Percentiles rank a stretch among this genome's conserved stretches.
Conservation (phyloP, 2,329 filamentous ascomycete species). For the Xylaria digitata region DNA sequence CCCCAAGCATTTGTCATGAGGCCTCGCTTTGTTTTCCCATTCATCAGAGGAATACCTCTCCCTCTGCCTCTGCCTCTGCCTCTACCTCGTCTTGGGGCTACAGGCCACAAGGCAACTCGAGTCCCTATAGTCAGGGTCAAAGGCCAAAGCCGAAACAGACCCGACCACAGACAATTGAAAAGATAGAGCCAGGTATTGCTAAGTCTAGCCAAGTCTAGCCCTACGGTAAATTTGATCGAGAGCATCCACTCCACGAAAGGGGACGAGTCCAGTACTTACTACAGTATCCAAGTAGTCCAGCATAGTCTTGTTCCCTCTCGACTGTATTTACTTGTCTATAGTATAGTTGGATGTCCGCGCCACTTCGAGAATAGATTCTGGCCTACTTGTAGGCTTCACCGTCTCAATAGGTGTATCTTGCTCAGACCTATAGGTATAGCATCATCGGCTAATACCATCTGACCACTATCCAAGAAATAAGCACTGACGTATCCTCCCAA, state of each 20-base stretch:
- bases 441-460: not conserved
- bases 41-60: not conserved
- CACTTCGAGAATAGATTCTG: constrained; percentile 11
- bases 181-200: constrained; percentile 5
- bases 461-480: not conserved
- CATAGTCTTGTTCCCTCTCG: not conserved
- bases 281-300: constrained; percentile 2
- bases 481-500: not conserved
- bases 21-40: constrained; percentile 1
- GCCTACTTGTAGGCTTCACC: not conserved
- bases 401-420: not conserved
- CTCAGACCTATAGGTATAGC: not conserved
- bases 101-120: constrained; percentile 21
- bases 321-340: not conserved
- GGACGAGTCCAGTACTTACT: not conserved
- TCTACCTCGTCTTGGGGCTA: constrained; percentile 3
- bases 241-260: constrained; percentile 17
- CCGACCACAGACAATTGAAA: constrained; percentile 12
- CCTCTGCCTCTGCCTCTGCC: not conserved
- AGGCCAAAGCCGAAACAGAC: constrained; percentile 3
- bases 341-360: not conserved
- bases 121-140: constrained; percentile 8
- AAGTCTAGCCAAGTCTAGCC: constrained; percentile 16
- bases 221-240: constrained; percentile 6
- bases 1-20: constrained; percentile 37